These are phyloP conservation scores for Fusarium pininemorale DNA, from an alignment of 2,329 filamentous ascomycete species.

Conservation along the genomic window DNA sequence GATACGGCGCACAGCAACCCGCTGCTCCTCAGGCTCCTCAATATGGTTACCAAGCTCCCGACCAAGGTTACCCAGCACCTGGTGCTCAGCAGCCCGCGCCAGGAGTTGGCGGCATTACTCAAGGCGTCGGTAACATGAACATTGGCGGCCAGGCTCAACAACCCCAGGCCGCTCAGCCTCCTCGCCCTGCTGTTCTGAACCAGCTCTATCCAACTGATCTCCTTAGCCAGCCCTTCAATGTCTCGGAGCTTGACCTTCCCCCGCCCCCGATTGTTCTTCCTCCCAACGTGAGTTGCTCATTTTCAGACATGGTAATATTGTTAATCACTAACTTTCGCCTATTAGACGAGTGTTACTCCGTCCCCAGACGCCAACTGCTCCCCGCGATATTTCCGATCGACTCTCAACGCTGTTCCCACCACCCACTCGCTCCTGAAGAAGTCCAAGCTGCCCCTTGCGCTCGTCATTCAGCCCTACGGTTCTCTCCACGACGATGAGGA, in stretches of 20 bases:
- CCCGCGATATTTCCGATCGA: constrained; percentile 93
- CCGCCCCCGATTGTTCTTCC: constrained; percentile 92
- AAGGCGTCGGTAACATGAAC: constrained; percentile 86
- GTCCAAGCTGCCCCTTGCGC: constrained; percentile 92
- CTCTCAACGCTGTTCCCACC: constrained; percentile 91
- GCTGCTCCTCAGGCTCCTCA: constrained; percentile 50
- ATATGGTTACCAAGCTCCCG: constrained; percentile 74
- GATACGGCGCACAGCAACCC: constrained; percentile 56
- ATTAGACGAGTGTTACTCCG: constrained; percentile 85
- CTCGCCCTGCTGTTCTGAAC: constrained; percentile 70
- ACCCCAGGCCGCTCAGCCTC: constrained; percentile 50
- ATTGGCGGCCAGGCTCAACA: constrained; percentile 66
- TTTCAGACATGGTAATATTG: background rate
- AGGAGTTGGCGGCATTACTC: constrained; percentile 75
- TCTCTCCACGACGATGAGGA: constrained; percentile 94
- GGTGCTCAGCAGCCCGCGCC: constrained; percentile 46
- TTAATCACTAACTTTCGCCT: constrained; percentile 50
- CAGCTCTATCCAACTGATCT: constrained; percentile 93
- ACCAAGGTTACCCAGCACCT: constrained; percentile 70
- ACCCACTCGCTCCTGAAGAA: constrained; percentile 95
- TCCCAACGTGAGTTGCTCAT: constrained; percentile 76
- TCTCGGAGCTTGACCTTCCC: constrained; percentile 88
- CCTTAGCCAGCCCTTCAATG: constrained; percentile 91
- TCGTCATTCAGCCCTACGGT: constrained; percentile 95
- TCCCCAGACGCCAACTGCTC: constrained; percentile 92